Conservation (phyloP, 495 filamentous ascomycete genomes). For the Penicillium macrosclerotiorum region DNA sequence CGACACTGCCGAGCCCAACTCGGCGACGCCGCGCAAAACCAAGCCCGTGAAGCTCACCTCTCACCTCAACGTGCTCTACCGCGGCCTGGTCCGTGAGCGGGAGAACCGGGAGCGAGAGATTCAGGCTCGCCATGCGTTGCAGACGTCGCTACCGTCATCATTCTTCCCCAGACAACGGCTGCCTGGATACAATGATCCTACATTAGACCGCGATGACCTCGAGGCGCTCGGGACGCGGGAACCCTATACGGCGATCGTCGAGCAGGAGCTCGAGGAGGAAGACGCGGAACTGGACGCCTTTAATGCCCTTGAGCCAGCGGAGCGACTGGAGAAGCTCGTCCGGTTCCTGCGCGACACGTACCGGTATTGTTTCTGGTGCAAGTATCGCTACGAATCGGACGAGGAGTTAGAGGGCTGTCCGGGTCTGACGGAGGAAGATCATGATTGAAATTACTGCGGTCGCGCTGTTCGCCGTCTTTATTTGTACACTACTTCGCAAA, state of each 20-base stretch:
- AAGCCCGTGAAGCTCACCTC: constrained; percentile 48
- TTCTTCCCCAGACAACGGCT: constrained; percentile 48
- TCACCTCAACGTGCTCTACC: constrained; percentile 75
- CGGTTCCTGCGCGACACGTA: constrained; percentile 65
- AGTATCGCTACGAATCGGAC: constrained; percentile 66
- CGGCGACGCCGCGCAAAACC: constrained; percentile 14
- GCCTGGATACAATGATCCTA: constrained; percentile 50
- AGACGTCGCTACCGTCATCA: constrained; percentile 56
- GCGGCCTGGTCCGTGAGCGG: constrained; percentile 66
- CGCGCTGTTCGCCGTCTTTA: background rate
- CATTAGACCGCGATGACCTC: constrained; percentile 56
- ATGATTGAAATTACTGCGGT: constrained; percentile 56
- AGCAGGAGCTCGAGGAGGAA: constrained; percentile 77
- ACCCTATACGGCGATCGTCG: constrained; percentile 39
- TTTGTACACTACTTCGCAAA: constrained; percentile 3
- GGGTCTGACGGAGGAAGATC: constrained; percentile 86
- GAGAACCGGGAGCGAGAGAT: constrained; percentile 68
- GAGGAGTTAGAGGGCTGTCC: constrained; percentile 82
- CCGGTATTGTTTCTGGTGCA: constrained; percentile 97
- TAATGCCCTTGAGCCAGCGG: constrained; percentile 59
- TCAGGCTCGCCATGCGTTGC: constrained; percentile 66
- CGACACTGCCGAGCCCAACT: constrained; percentile 8
- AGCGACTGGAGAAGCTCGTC: constrained; percentile 64
- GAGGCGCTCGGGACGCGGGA: constrained; percentile 50
- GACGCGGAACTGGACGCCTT: constrained; percentile 86